Evolutionary conservation across 225 moss, liverwort and hornwort species (phyloP).

Genomic region (Antitrichia curtipendula): DNA sequence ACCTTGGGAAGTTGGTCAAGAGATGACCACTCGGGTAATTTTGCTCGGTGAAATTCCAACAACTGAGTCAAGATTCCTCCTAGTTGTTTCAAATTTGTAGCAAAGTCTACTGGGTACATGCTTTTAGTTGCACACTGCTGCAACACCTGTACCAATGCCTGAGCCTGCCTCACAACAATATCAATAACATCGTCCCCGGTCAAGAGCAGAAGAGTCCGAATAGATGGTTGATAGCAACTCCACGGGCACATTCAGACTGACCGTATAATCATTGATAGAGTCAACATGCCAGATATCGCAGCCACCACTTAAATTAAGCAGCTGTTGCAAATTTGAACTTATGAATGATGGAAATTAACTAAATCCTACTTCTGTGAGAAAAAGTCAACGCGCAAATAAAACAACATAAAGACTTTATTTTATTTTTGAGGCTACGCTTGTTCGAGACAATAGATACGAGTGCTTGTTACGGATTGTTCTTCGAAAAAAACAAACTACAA

Average conservation of each 20-base stretch:
- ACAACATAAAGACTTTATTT: background rate
- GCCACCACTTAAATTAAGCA: background rate
- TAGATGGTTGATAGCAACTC: background rate
- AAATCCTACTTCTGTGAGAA: background rate
- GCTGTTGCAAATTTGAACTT: background rate
- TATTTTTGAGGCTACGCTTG: background rate
- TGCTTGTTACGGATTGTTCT: background rate
- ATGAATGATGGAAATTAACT: background rate
- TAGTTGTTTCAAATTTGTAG: conserved; percentile 37
- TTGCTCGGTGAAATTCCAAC: conserved; percentile 29
- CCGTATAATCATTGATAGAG: background rate
- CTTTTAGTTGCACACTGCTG: conserved; percentile 5
- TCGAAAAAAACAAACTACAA: background rate
- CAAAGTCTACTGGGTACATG: conserved; percentile 21
- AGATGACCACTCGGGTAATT: conserved; percentile 48
- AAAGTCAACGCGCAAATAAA: background rate
- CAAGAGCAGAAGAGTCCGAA: background rate
- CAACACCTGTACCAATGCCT: conserved; percentile 18
- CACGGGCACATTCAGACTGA: background rate
- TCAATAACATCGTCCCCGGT: background rate
- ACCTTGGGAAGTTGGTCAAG: conserved; percentile 78
- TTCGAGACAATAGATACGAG: background rate
- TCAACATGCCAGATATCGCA: background rate
- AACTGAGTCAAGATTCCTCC: conserved; percentile 45
- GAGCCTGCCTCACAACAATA: conserved; percentile 26